Evolutionary conservation across 2,329 filamentous ascomycete species (phyloP).

Genomic region (Beauveria caledonica): DNA sequence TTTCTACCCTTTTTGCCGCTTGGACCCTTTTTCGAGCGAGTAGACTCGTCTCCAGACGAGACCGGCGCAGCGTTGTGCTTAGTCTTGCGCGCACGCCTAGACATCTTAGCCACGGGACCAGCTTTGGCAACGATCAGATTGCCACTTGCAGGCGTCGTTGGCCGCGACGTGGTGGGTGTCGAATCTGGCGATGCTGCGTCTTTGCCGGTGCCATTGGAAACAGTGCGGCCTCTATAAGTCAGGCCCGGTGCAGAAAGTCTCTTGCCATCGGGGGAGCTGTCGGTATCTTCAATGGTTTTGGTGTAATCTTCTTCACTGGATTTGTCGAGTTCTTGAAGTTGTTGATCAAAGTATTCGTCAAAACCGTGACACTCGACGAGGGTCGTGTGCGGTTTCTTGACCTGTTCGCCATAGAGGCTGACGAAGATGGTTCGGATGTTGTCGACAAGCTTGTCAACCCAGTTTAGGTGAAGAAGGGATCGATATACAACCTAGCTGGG

Average conservation of each 20-base stretch:
- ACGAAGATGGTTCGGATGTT: slow-evolving; percentile 91
- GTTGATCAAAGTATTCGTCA: slow-evolving; percentile 89
- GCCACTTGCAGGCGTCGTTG: slow-evolving; percentile 59
- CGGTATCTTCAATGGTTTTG: slow-evolving; percentile 19
- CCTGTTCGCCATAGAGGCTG: slow-evolving; percentile 79
- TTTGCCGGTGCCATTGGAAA: slow-evolving; percentile 25
- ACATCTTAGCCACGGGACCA: slow-evolving; percentile 69
- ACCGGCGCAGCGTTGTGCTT: slow-evolving; percentile 58
- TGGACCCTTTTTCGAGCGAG: slow-evolving; percentile 42
- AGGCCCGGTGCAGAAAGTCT: slow-evolving; percentile 28
- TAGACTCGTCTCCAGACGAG: slow-evolving; percentile 78
- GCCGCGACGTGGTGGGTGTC: slow-evolving; percentile 69
- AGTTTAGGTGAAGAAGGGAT: slow-evolving; percentile 86
- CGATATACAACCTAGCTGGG: slow-evolving; percentile 78
- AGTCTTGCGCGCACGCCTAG: slow-evolving; percentile 65
- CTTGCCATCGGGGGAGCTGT: slow-evolving; percentile 8
- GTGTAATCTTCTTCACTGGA: slow-evolving; percentile 31
- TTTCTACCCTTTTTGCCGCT: slow-evolving; percentile 83
- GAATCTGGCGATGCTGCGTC: slow-evolving; percentile 52
- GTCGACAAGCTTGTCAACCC: slow-evolving; percentile 94
- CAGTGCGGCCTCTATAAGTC: slow-evolving; percentile 30
- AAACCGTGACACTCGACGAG: slow-evolving; percentile 72
- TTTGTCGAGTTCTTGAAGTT: slow-evolving; percentile 72
- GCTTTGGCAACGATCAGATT: slow-evolving; percentile 62
- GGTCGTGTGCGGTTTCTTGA: slow-evolving; percentile 72